Percentiles rank a stretch among this genome's conserved stretches.
Evolutionary conservation across 768 basidiomycete genomes (phyloP).

Genomic region (Leucogyrophana mollusca): DNA sequence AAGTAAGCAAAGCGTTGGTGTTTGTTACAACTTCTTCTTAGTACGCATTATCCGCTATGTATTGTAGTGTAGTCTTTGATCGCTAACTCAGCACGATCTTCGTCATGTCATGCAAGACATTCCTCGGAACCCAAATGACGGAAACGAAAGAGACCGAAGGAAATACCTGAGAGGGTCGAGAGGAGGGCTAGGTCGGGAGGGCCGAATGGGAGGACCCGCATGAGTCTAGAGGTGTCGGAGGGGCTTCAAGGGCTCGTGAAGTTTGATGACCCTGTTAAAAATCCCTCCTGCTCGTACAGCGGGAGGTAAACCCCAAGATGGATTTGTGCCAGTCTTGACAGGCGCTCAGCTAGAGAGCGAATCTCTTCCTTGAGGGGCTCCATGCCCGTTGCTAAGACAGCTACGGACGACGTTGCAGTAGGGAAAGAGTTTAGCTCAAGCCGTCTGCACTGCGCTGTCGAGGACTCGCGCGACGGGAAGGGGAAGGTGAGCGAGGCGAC

Average conservation of each 20-base stretch:
- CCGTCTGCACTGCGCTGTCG: constrained; percentile 25
- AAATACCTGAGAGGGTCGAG: constrained; percentile 12
- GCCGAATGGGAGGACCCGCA: background rate
- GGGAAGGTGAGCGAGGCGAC: constrained; percentile 54
- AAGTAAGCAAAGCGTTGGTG: too few relatives aligned
- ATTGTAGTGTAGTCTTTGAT: constrained; percentile 19
- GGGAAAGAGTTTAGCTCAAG: constrained; percentile 18
- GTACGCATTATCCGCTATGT: constrained; percentile 25
- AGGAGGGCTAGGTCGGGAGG: constrained; percentile 21
- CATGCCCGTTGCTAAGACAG: constrained; percentile 53
- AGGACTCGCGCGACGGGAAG: constrained; percentile 44
- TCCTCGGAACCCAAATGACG: constrained; percentile 9
- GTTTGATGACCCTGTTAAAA: constrained; percentile 27
- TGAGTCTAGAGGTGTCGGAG: background rate
- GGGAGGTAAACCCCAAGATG: constrained; percentile 75
- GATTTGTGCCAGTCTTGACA: constrained; percentile 69
- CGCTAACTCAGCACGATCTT: constrained; percentile 5
- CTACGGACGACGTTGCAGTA: constrained; percentile 7
- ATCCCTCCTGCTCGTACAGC: constrained; percentile 72
- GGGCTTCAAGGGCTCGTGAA: background rate
- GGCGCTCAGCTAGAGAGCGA: constrained; percentile 62
- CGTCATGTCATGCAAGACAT: constrained; percentile 24
- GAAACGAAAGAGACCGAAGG: background rate
- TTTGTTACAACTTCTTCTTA: too few relatives aligned
- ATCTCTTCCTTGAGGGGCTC: constrained; percentile 70